Evolutionary conservation across 345 rosid genomes (phyloP).

Genomic region (Angophora floribunda): DNA sequence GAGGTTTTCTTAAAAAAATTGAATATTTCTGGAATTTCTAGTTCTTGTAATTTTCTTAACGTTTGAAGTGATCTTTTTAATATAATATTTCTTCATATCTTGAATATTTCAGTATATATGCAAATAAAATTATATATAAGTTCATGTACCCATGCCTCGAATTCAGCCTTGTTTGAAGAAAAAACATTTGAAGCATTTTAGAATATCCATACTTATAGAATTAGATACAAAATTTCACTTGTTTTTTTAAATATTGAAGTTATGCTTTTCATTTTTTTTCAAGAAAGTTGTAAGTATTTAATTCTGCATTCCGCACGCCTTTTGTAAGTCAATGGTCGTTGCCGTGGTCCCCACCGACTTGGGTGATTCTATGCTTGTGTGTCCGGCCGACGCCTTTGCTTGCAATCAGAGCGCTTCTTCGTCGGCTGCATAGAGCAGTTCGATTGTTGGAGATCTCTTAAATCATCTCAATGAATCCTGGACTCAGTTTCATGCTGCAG

Average conservation of each 20-base stretch:
- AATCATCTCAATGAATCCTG: slow-evolving; percentile 80
- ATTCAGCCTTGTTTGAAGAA: no score
- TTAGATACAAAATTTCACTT: no score
- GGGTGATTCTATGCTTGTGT: neutral
- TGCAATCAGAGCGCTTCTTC: neutral
- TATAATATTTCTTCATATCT: neutral
- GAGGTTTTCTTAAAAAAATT: no score
- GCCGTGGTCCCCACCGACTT: neutral
- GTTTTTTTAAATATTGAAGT: no score
- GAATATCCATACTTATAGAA: no score
- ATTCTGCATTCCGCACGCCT: neutral
- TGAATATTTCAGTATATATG: neutral
- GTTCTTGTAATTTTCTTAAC: no score
- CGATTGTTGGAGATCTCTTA: slow-evolving; percentile 3
- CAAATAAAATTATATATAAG: no score
- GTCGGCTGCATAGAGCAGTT: slow-evolving; percentile 5
- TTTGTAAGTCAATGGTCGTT: neutral
- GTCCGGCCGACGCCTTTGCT: neutral
- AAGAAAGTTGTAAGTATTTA: no score
- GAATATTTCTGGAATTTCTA: neutral
- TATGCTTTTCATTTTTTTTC: no score
- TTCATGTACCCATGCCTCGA: no score
- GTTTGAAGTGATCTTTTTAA: neutral
- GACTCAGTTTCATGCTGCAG: slow-evolving; percentile 84
- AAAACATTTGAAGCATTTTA: no score